Evolutionary conservation across 306 rosid species (phyloP).

Genomic region (Cicer judaicum): DNA sequence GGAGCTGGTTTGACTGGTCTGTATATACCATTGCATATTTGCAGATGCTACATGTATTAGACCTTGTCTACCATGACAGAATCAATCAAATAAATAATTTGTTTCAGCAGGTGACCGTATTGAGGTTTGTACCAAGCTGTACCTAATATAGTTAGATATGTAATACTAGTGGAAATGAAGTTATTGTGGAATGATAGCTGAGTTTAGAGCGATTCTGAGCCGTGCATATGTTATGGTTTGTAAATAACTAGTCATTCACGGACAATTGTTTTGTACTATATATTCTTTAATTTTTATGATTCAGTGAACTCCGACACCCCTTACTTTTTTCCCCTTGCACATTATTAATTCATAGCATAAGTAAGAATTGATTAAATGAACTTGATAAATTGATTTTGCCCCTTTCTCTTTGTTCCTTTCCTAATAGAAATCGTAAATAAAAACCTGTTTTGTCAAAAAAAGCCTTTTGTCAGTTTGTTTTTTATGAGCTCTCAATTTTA

Average conservation of each 20-base stretch:
- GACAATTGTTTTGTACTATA: neutral
- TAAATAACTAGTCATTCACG: neutral
- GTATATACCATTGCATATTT: conserved; percentile 19
- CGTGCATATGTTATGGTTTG: conserved; percentile 11
- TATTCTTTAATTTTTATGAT: neutral
- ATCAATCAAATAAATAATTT: conserved; percentile 32
- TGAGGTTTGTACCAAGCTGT: conserved; percentile 27
- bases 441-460: no score
- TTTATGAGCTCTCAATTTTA: no score
- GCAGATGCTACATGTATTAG: conserved; percentile 15
- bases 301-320: neutral
- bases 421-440: no score
- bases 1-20: conserved; percentile 32
- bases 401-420: no score
- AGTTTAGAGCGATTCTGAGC: conserved; percentile 17
- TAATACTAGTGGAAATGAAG: conserved; percentile 2
- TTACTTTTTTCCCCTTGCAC: neutral
- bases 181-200: conserved; percentile 18
- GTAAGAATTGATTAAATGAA: neutral
- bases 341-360: no score
- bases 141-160: neutral
- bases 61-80: conserved; percentile 30
- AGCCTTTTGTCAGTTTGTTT: no score
- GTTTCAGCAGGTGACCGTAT: conserved; percentile 34
- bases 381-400: neutral